A percentile compares a stretch with the other conserved stretches of the same genome.
These are phyloP conservation scores for Polygonum aviculare DNA, from an alignment of 148 eudicot species.

Conservation along the genomic window DNA sequence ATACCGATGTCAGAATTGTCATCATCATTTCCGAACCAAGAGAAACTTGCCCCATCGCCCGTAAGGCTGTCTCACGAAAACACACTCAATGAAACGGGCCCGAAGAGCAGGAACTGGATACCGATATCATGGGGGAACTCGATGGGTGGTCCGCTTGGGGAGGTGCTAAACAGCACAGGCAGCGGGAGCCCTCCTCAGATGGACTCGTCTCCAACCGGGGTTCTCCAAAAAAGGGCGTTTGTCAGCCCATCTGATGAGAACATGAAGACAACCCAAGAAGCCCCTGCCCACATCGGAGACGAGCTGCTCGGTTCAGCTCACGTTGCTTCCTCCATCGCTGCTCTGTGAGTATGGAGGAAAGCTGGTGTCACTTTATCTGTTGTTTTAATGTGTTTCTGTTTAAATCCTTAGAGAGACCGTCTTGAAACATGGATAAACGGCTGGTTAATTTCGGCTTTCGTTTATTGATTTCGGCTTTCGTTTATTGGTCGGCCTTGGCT, in stretches of 20 bases:
- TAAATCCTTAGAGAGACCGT: background rate
- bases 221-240: constrained; percentile 53
- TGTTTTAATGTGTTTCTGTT: background rate
- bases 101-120: constrained; percentile 35
- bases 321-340: constrained; percentile 20
- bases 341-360: background rate
- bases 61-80: background rate
- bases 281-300: constrained; percentile 19
- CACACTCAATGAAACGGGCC: constrained; percentile 3
- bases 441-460: background rate
- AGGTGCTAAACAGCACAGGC: constrained; percentile 43
- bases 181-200: constrained; percentile 34
- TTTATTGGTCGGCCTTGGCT: background rate
- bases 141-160: constrained; percentile 72
- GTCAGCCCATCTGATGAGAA: constrained; percentile 41
- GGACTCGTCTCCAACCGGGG: constrained; percentile 66
- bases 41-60: constrained; percentile 15
- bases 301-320: constrained; percentile 36
- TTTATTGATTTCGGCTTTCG: background rate
- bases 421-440: background rate
- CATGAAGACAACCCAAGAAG: constrained; percentile 20
- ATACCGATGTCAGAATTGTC: constrained; percentile 55
- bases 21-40: constrained; percentile 40
- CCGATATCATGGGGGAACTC: constrained; percentile 54
- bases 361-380: no score